These are phyloP conservation scores for Penicillium crystallinum DNA, from an alignment of 495 filamentous ascomycete species.

Conservation along the genomic window DNA sequence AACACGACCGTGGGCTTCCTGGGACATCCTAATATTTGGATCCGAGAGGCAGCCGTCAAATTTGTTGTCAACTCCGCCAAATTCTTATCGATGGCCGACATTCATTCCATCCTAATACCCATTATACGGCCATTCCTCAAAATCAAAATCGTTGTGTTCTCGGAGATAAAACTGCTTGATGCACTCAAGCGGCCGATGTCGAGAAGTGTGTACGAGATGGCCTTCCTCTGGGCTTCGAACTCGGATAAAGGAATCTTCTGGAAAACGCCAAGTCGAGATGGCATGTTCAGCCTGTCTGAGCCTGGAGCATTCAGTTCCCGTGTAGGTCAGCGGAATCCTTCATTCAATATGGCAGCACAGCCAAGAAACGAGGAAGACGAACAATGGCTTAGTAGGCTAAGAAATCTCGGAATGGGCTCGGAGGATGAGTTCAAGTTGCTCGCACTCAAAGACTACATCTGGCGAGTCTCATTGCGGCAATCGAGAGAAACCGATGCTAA, in stretches of 20 bases:
- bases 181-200: constrained; percentile 79
- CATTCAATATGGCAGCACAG: constrained; percentile 33
- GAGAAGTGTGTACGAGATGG: constrained; percentile 74
- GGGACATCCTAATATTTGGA: constrained; percentile 93
- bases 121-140: constrained; percentile 81
- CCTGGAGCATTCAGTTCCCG: constrained; percentile 22
- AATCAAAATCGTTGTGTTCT: constrained; percentile 54
- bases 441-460: constrained; percentile 84
- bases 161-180: constrained; percentile 72
- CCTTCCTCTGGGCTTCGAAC: constrained; percentile 79
- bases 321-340: constrained; percentile 20
- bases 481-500: constrained; percentile 42
- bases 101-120: constrained; percentile 74
- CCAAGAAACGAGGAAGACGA: constrained; percentile 91
- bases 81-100: constrained; percentile 76
- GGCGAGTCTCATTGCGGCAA: constrained; percentile 71
- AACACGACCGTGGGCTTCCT: constrained; percentile 76
- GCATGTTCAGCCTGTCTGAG: constrained; percentile 57
- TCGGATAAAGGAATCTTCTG: constrained; percentile 78
- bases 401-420: constrained; percentile 71
- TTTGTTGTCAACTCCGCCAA: constrained; percentile 73
- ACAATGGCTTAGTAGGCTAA: constrained; percentile 79
- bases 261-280: constrained; percentile 63
- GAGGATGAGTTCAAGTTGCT: constrained; percentile 92
- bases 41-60: constrained; percentile 78